Evolutionary conservation across 148 eudicot genomes (phyloP), one percentile per base, ranked within the genome.

Genomic region (Silene uniflora): DNA sequence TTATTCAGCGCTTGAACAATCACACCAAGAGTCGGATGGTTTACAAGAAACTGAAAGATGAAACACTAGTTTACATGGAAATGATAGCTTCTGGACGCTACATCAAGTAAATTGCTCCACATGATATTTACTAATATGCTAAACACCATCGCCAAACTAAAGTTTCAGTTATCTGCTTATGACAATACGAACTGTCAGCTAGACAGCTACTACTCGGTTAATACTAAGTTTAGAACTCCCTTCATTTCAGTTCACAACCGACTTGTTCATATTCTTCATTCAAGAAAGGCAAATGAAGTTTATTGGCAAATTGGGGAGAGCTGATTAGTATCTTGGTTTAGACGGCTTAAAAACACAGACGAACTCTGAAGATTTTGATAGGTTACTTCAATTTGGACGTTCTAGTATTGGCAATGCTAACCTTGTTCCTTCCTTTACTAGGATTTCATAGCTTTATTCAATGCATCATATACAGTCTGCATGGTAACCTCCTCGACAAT

Each of bases 401-500:
- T 63, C 23, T 17, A 9, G 52, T 22, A 22, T 58, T 32, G 66
- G 58, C 17, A 64, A 4, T 19, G 44, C 12, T 35, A 18, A 8
- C 27, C 72, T 55, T 0, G 23, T 42, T 71, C 47, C 13, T 68
- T 76, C 69, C 62, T 70, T 81, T 47, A 88, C 21, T 82, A 76
- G 69, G 63, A 75, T 74, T 86, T 85, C 80, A 86, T 75, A 78
- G 76, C 89, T 83, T 55, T 88, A 80, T 87, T 82, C 75, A 94
- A 75, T 55, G 91, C 96, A 79, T 91, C 88, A 65, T 84, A 88
- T 68, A 91, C 97, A 7, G 76, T 75, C 78, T 91, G 91, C 52
- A 88, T 74, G 47, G 90, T 82, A 49, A 81, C 87, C 60, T 83
- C 96, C 78, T 94, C 92, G 32, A 94, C 93, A 60, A 91, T 82